Base-by-base conservation (phyloP, 371 early-diverging fungal genomes). In the Actinomucor elegans region DNA sequence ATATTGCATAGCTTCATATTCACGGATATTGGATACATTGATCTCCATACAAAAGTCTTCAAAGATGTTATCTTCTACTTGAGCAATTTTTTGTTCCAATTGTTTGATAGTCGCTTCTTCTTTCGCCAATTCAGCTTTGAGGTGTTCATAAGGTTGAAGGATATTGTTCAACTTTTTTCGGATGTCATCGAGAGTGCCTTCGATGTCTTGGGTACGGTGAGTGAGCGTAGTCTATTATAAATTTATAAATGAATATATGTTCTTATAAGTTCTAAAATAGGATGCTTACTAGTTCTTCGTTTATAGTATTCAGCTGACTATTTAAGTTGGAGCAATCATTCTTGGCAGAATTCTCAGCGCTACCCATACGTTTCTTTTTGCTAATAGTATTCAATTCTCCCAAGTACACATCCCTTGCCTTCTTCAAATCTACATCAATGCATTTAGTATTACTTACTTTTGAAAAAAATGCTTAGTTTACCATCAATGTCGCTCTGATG, bases 401-500 rank as follows among this genome's bases (percentile, higher is more conserved):
- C 31, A 87, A 54, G 24, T 92, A 75, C 10, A 78, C 66, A 33
- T 94, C 93, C 28, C 89, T 77, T 1, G 84, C 80, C 21, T 73
- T 80, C 52, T 80, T 82, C 58, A 95, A 58, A 8, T 59, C 81
- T 71, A 35, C 5, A 27, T 14, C 15, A 42, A 32, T 26, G 6
- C n/a, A 15, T 10, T n/a, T n/a, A n/a, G n/a, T n/a, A n/a, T n/a
- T n/a, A n/a, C 15, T 27, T 12, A 36, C 31, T 12, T 35, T 46
- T 43, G n/a, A n/a, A n/a, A n/a, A n/a, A n/a, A n/a, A n/a, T n/a
- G n/a, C n/a, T n/a, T n/a, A n/a, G n/a, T n/a, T n/a, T 54, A 84
- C 82, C 76, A 59, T 89, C 64, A 11, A 97, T 69, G 33, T 91
- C 94, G 24, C 84, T 83, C 20, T 94, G 93, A 48, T 96, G 90